A percentile compares a stretch with the other conserved stretches of the same genome.
phyloP scores from a whole-genome alignment of 2,329 filamentous ascomycete species.

The Tolypocladium album region DNA sequence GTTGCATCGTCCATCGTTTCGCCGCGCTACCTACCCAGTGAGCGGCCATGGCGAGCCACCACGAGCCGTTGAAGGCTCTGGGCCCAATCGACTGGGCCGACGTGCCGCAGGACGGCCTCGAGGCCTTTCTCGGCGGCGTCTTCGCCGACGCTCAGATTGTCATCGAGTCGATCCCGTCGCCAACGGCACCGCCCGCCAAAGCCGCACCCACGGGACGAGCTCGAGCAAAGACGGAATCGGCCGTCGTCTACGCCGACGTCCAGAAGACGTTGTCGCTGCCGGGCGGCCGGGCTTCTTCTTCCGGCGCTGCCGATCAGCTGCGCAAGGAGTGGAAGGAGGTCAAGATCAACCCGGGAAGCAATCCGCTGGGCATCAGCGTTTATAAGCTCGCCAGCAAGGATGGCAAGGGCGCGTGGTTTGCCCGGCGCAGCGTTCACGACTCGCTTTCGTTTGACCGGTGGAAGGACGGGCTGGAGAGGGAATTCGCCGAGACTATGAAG shows the following conservation, averaged over 20 bases:
- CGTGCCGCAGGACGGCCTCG: constrained; percentile 34
- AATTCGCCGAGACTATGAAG: constrained; percentile 71
- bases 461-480: constrained; percentile 63
- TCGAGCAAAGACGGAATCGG: constrained; percentile 46
- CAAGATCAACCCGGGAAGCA: constrained; percentile 60
- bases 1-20: not conserved
- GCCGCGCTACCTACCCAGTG: not conserved
- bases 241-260: constrained; percentile 38
- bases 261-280: constrained; percentile 31
- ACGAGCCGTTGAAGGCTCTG: constrained; percentile 48
- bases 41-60: constrained; percentile 40
- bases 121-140: constrained; percentile 43
- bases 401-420: constrained; percentile 82
- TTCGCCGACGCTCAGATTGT: constrained; percentile 61
- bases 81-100: constrained; percentile 43
- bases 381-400: constrained; percentile 75
- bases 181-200: constrained; percentile 26
- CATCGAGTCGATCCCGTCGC: constrained; percentile 61
- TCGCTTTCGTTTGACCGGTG: constrained; percentile 68
- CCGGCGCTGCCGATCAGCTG: constrained; percentile 42
- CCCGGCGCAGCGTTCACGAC: constrained; percentile 70
- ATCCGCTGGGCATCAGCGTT: constrained; percentile 64
- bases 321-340: constrained; percentile 81
- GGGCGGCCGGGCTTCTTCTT: constrained; percentile 29
- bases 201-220: constrained; percentile 29